Conservation (phyloP, 495 filamentous ascomycete species). For the Penicillium bialowiezense region DNA sequence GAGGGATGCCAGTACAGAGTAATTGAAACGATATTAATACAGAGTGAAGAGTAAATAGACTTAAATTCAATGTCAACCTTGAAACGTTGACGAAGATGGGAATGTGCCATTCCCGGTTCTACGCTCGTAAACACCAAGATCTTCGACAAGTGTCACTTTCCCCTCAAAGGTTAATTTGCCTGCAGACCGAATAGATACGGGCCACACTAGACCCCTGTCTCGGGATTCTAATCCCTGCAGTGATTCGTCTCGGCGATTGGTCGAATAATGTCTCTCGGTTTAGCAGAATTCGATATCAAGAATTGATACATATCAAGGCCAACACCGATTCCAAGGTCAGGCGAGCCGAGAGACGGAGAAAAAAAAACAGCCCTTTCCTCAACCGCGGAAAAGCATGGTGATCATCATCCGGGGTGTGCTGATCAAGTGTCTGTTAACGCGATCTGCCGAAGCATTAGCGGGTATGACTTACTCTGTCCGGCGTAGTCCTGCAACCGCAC, state of each 20-base stretch:
- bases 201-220: conserved; percentile 15
- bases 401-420: conserved; percentile 10
- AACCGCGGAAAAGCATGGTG: conserved; percentile 1
- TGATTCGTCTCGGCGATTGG: conserved; percentile 1
- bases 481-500: conserved; percentile 19
- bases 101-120: no score
- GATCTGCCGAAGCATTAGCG: conserved; percentile 28
- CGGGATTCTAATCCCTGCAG: conserved; percentile 20
- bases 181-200: no score
- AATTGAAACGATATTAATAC: no score
- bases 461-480: conserved; percentile 27
- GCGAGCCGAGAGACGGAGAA: no score
- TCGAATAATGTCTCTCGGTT: not conserved
- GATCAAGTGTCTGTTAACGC: conserved; percentile 10
- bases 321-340: no score
- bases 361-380: not conserved
- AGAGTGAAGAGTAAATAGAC: no score
- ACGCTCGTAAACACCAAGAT: not conserved
- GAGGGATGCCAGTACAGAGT: no score
- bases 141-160: conserved; percentile 1
- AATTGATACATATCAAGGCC: no score
- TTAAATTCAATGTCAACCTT: no score
- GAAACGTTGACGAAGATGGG: no score
- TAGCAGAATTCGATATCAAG: conserved; percentile 3
- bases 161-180: not conserved